These are phyloP conservation scores for Eruca vesicaria DNA, from an alignment of 441 rosid species.

Conservation along the genomic window DNA sequence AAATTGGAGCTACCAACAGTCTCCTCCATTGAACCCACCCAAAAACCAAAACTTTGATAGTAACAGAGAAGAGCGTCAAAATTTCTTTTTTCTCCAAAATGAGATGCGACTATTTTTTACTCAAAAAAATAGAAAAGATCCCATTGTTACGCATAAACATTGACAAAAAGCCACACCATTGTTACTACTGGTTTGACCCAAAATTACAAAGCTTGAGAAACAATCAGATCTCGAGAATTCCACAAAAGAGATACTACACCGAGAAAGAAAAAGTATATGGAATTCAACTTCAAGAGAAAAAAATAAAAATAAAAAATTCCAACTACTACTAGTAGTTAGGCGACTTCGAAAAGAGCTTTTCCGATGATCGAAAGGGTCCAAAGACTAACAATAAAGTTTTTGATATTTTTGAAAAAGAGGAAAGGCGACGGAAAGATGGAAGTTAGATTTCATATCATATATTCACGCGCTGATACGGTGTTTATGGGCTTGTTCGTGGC, in stretches of 20 bases:
- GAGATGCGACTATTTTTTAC: background rate
- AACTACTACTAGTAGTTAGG: background rate
- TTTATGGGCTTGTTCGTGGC: constrained; percentile 9
- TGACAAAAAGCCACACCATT: too few species aligned
- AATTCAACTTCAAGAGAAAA: background rate
- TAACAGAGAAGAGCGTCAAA: background rate
- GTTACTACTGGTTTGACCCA: constrained; percentile 11
- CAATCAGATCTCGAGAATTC: constrained; percentile 24
- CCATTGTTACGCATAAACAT: constrained; percentile 37
- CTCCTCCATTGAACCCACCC: constrained; percentile 1
- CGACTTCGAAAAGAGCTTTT: constrained; percentile 25
- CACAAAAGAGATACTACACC: too few species aligned
- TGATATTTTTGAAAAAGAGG: constrained; percentile 21
- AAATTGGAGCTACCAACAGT: background rate
- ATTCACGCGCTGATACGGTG: constrained; percentile 13
- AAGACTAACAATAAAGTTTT: constrained; percentile 14
- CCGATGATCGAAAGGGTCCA: constrained; percentile 34
- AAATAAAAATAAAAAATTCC: background rate
- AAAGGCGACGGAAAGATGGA: background rate
- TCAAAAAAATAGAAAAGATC: constrained; percentile 16
- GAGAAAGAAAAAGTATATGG: background rate
- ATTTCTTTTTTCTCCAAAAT: background rate
- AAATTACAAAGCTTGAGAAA: constrained; percentile 24
- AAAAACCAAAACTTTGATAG: constrained; percentile 15
- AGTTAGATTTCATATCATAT: background rate